Conservation (phyloP, 2,329 filamentous ascomycete genomes). For the Aurifilum marmelostoma region DNA sequence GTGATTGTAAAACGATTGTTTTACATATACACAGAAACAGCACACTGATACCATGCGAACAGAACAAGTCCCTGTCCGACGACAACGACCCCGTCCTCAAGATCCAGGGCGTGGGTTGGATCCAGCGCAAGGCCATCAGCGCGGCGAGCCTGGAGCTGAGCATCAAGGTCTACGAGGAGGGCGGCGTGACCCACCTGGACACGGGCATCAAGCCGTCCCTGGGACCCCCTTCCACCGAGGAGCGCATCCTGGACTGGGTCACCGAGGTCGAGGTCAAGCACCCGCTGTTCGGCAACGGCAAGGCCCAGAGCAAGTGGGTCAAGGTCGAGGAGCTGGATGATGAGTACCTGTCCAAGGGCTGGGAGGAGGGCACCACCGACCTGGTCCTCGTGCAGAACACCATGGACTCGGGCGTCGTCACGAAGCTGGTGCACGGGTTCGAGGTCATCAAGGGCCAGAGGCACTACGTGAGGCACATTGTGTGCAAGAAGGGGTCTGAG, state of each 20-base stretch:
- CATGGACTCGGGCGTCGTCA: constrained; percentile 27
- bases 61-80: constrained; percentile 29
- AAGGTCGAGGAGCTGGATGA: constrained; percentile 26
- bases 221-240: constrained; percentile 28
- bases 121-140: constrained; percentile 32
- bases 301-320: constrained; percentile 28
- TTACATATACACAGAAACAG: background rate
- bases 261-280: constrained; percentile 30
- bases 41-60: background rate
- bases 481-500: constrained; percentile 24
- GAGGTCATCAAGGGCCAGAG: constrained; percentile 23
- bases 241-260: constrained; percentile 29
- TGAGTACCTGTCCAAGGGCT: constrained; percentile 31
- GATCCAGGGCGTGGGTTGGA: constrained; percentile 32
- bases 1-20: no score
- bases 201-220: constrained; percentile 30
- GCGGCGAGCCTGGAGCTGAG: constrained; percentile 29
- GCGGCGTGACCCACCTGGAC: constrained; percentile 29
- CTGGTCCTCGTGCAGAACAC: constrained; percentile 29
- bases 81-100: constrained; percentile 30
- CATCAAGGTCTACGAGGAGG: constrained; percentile 28
- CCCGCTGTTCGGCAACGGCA: constrained; percentile 31
- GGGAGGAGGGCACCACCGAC: constrained; percentile 31
- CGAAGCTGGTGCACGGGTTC: constrained; percentile 26
- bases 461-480: constrained; percentile 25